Evolutionary conservation across 2,329 filamentous ascomycete species (phyloP), one percentile per base, ranked within the genome.

Genomic region (Nemania sp.): DNA sequence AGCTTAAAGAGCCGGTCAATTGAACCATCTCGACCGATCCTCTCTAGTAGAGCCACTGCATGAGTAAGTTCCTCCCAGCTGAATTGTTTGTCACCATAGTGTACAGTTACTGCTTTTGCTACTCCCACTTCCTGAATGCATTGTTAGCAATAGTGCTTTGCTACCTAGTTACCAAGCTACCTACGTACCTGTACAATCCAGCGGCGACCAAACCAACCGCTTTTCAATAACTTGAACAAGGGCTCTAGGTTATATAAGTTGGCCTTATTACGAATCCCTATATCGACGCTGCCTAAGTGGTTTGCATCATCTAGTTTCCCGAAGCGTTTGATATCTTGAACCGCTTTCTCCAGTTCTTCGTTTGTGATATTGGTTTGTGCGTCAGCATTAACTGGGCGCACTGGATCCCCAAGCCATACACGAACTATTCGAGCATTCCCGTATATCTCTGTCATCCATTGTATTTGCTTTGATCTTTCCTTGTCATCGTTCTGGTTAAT

Each of bases 361-460:
- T 41, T 29, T 27, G 51, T 64, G 20, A 64, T 51, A n/a, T 51
- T n/a, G 18, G 41, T 51, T 24, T 32, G 53, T 6, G n/a, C 32
- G 24, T 13, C 32, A 32, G 24, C 38, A 18, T 64, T 29, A 1
- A 52, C 35, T 24, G 43, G 26, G 51, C 53, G 41, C 5, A 27
- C 52, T 15, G 52, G 52, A 18, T 58, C 27, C 27, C 62, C 62
- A 24, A 64, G 62, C 62, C 62, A 64, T 26, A 64, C 51, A 47
- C 49, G 57, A 8, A 58, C 45, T 26, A 20, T 29, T 56, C 41
- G n/a, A 20, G 62, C 62, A 2, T 49, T 41, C 24, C 26, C 24
- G 26, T 64, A 64, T 47, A 64, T 64, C 7, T 32, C 11, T 5
- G 62, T 52, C 62, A 64, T 64, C 45, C 24, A 47, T 45, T 32